Conservation (phyloP, 345 rosid genomes). For the Salix caprea region DNA sequence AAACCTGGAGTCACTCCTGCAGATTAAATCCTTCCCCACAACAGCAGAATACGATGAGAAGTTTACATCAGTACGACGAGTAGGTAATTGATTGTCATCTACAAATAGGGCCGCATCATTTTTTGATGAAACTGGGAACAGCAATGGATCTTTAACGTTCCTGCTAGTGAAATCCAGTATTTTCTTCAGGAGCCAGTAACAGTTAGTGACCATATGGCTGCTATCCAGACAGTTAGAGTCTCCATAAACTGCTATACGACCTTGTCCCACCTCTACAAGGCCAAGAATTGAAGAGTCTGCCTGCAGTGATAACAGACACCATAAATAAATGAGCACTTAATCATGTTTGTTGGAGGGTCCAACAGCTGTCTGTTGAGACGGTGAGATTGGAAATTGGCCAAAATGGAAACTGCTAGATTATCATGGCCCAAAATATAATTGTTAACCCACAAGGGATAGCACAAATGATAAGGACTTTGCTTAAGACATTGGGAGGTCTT, state of each 20-base stretch:
- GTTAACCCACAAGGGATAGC: too few species aligned
- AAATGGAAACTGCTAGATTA: background rate
- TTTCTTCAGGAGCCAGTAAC: constrained; percentile 87
- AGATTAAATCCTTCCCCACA: constrained; percentile 65
- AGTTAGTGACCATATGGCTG: constrained; percentile 97
- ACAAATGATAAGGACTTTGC: background rate
- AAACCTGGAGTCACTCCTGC: constrained; percentile 74
- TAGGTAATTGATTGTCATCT: constrained; percentile 70
- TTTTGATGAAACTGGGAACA: constrained; percentile 56
- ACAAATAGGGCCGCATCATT: constrained; percentile 44
- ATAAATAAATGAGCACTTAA: background rate
- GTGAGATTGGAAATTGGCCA: background rate
- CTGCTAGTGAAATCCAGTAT: constrained; percentile 73
- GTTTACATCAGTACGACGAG: constrained; percentile 87
- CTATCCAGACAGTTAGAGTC: constrained; percentile 97
- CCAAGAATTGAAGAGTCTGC: constrained; percentile 90
- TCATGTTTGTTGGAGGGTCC: background rate
- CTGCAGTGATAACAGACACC: constrained; percentile 31
- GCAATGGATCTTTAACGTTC: constrained; percentile 65
- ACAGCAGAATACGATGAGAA: constrained; percentile 78
- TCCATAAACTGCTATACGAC: constrained; percentile 83
- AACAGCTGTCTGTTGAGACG: background rate
- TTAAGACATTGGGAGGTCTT: background rate
- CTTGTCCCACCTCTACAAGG: constrained; percentile 66
- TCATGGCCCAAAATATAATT: too few species aligned